Percentiles rank a stretch among this genome's conserved stretches.
phyloP scores from a whole-genome alignment of 352 stramenopile species.

The Thalassiosira livingstoniorum region DNA sequence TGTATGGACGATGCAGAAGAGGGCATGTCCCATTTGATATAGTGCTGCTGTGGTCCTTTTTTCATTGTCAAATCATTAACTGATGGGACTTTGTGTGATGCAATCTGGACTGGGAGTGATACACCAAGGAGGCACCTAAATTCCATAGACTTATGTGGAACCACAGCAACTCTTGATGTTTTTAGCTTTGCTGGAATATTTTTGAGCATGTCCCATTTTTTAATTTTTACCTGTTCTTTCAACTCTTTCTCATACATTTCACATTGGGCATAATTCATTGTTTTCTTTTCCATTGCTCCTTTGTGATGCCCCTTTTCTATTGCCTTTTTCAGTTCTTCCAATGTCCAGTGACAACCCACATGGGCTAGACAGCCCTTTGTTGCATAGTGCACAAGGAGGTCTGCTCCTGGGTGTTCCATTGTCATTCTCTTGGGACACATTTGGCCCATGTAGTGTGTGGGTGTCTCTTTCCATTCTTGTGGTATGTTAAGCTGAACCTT shows the following conservation, averaged over 20 bases:
- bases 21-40: conserved; percentile 7
- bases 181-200: not conserved
- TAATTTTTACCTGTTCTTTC: not conserved
- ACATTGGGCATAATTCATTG: not conserved
- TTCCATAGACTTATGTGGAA: not conserved
- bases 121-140: not conserved
- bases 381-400: not conserved
- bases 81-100: not conserved
- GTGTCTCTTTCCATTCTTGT: no score
- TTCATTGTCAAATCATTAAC: conserved; percentile 19
- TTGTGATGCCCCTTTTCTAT: not conserved
- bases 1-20: not conserved
- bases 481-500: no score
- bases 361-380: not conserved
- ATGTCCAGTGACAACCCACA: not conserved
- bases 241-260: not conserved
- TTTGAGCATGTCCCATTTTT: not conserved
- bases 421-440: not conserved
- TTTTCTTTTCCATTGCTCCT: not conserved
- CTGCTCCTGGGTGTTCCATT: not conserved
- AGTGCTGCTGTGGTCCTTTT: not conserved
- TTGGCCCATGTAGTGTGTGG: no score
- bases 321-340: not conserved
- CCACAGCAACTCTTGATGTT: not conserved
- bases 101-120: not conserved